phyloP scores from a whole-genome alignment of 495 filamentous ascomycete species.

The Tuber magnatum region DNA sequence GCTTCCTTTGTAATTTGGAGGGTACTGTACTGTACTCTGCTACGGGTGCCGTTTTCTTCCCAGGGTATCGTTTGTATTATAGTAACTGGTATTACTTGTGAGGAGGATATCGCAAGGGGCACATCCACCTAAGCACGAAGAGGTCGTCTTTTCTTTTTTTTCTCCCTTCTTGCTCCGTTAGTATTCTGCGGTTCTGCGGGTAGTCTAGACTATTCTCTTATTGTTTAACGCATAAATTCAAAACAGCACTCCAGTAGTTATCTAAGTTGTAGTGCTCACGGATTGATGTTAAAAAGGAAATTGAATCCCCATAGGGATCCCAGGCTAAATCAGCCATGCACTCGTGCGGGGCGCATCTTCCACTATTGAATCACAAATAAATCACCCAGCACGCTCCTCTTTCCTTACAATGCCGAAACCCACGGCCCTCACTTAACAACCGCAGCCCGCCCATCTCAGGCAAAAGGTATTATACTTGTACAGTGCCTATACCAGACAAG shows the following conservation, averaged over 20 bases:
- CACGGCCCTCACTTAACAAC: no score
- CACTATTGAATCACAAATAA: neutral
- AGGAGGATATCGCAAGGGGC: neutral
- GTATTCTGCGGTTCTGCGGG: neutral
- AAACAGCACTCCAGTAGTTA: neutral
- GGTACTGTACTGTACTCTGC: neutral
- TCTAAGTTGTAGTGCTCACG: neutral
- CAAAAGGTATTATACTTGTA: no score
- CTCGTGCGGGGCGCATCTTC: no score
- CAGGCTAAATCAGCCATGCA: neutral
- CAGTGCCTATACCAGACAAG: no score
- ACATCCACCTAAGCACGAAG: neutral
- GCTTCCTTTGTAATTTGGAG: neutral
- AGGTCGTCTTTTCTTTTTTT: neutral
- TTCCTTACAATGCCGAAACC: no score
- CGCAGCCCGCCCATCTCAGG: no score
- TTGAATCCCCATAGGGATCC: neutral
- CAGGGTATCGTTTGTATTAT: neutral
- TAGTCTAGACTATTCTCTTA: neutral
- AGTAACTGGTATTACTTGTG: neutral
- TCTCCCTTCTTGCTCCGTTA: neutral
- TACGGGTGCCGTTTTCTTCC: neutral
- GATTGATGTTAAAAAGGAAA: neutral
- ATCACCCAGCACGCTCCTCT: neutral
- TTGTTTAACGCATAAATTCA: neutral